Evolutionary conservation across 2,329 filamentous ascomycete species (phyloP), one percentile per base, ranked within the genome.

Genomic region (Paraphoma chrysanthemicola): DNA sequence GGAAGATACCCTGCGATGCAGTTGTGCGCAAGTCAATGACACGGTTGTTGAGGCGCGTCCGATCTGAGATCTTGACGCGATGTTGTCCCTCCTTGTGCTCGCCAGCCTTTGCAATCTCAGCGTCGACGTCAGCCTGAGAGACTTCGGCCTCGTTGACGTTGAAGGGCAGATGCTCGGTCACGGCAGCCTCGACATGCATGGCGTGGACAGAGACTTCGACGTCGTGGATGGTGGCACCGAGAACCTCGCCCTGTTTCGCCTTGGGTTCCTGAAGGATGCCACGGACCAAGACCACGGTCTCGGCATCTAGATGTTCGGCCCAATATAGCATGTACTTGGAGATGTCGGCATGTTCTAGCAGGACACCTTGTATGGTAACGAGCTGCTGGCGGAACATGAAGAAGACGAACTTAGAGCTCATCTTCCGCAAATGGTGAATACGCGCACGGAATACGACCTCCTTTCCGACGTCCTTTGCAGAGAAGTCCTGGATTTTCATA

Each of bases 1-100:
- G 90, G 83, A 97, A 96, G 62, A 97, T 90, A 33, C 90, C 88
- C 75, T 97, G 93, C 47, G 93, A 92, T 1, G 91, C 86, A 0
- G 91, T 90, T n/a, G 93, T 93, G 47, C 93, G 86, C 49, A 97
- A 81, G 77, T 94, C 93, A 44, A 96, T 86, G 57, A 97, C 86
- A 49, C 93, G 89, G 74, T 93, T 93, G 53, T 85, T 82, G 64
- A 93, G 82, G 57, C 93, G 90, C 39, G 90, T 90, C 54, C 90
- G 85, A 66, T 92, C 90, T 2, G 88, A 85, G 47, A 92, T 86
- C 66, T 87, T 86, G 66, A 83, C 84, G 51, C 84, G 84, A 50
- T 79, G 80, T 52, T 83, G 81, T 39, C 84, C 85, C 53, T 88
- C 84, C 28, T 81, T 81, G 57, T 82, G 79, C 39, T 83, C 84